Evolutionary conservation across 2,329 filamentous ascomycete genomes (phyloP), one percentile per base, ranked within the genome.

Genomic region (Colletotrichum cordylinicola): DNA sequence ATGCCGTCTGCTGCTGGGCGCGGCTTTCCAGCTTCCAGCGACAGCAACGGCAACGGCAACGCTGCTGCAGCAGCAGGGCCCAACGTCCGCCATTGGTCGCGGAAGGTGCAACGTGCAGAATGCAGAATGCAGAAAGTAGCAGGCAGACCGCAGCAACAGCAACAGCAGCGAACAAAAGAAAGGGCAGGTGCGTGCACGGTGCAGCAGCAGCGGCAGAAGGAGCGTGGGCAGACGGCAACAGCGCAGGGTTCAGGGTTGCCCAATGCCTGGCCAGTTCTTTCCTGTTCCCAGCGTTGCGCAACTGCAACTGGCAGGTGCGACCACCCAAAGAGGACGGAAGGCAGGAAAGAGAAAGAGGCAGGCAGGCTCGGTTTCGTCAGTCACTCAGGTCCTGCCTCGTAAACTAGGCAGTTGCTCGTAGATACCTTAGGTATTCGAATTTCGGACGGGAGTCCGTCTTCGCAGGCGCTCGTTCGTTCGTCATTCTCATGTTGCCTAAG

Each of bases 221-320:
- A 48, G n/a, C 60, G 35, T 39, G 60, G 33, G 29, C 31, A 64
- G 16, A 39, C 35, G 60, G 67, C 43, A 70, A 35, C 24, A 60
- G 33, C 43, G n/a, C 67, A 74, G 58, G 67, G 71, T 74, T 43
- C 66, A 74, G 67, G 71, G 71, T 43, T 67, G 43, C 43, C 43
- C 43, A 48, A 48, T 13, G n/a, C n/a, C n/a, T 48, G 43, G 18
- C 43, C 39, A 3, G 43, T 48, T 56, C 43, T 35, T 35, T 21
- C 16, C 24, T 29, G 24, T 58, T 58, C 27, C 55, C 55, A 58
- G 21, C 55, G 9, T 27, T 58, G 27, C 31, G 43, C 43, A 48
- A 48, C 21, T 48, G 43, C 43, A 48, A 48, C 21, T 48, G 43
- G 43, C 43, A 48, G 43, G 10, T 21, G 43, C 43, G 10, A 48